Percentiles rank a stretch among this genome's conserved stretches.
These are phyloP conservation scores for Pugionium dolabratum DNA, from an alignment of 345 rosid genomes.

Conservation along the genomic window DNA sequence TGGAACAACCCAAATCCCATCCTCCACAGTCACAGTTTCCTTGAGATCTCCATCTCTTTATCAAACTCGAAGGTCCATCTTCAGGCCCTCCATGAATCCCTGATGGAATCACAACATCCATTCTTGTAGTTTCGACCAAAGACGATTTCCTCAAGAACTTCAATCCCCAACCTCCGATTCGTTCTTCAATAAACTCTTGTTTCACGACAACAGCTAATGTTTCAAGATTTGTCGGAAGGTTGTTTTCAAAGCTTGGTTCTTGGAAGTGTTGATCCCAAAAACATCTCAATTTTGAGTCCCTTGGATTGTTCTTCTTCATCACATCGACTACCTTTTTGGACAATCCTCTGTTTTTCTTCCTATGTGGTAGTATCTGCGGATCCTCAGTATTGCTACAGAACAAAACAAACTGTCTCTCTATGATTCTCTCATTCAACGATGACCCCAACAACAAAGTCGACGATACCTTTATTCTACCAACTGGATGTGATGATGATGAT, in stretches of 20 bases:
- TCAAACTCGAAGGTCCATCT: conserved; percentile 69
- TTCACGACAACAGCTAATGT: conserved; percentile 66
- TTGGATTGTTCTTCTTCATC: conserved; percentile 50
- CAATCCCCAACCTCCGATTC: conserved; percentile 84
- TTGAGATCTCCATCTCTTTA: conserved; percentile 78
- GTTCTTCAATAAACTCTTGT: conserved; percentile 40
- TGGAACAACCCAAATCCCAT: conserved; percentile 89
- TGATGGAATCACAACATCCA: conserved; percentile 71
- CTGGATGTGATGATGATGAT: conserved; percentile 36
- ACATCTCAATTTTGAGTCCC: conserved; percentile 46
- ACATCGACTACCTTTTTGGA: conserved; percentile 53
- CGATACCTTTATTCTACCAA: conserved; percentile 63
- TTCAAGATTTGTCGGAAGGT: conserved; percentile 63
- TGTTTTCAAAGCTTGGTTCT: conserved; percentile 40
- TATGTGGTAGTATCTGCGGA: conserved; percentile 38
- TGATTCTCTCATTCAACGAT: conserved; percentile 43
- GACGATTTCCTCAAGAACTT: conserved; percentile 62
- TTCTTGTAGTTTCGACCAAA: conserved; percentile 40
- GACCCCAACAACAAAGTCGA: conserved; percentile 49
- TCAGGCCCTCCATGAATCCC: conserved; percentile 73
- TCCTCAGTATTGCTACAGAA: conserved; percentile 46
- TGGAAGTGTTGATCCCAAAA: conserved; percentile 48
- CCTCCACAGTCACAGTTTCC: conserved; percentile 93
- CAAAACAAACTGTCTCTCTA: conserved; percentile 68
- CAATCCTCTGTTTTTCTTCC: conserved; percentile 51